Base-by-base conservation (phyloP, 2,329 filamentous ascomycete species). In the Akanthomyces uredinophilus region DNA sequence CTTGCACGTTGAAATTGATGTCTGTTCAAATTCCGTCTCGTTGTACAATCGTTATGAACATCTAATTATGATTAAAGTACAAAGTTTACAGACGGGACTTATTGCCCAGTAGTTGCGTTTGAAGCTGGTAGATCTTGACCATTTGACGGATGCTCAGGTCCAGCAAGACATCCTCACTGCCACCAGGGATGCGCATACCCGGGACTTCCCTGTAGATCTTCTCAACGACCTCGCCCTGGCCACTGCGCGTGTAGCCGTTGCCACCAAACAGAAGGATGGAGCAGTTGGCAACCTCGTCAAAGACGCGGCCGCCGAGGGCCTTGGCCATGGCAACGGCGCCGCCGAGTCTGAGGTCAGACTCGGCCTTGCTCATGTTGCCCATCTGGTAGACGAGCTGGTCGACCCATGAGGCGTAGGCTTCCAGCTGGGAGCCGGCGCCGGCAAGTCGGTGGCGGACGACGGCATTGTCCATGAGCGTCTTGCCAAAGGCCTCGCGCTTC, bases 241-340 rank as follows among this genome's bases (percentile, higher is more conserved):
- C 89, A 14, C 80, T 82, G 64, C 81, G 82, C 0, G 89, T 91
- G 67, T 85, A 90, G 0, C 89, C 89, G 70, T 88, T 90, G 2
- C 90, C 89, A 4, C 89, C 89, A 71, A 92, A 91, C 27, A 92
- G 73, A 61, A 92, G 72, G 52, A 90, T 82, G 1, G 89, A 87
- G 60, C 82, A 85, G 67, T 87, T 83, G 4, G 88, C 87, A 70
- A 87, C 90, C 70, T 90, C 87, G 65, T 89, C 87, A 50, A 92
- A 68, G 14, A 92, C 87, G 65, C 89, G 87, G 1, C 86, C 90
- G 0, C 84, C 82, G 68, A 91, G 86, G 1, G 89, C 89, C 75
- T 93, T 92, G 16, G 84, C 83, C 71, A 91, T 75, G 2, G 88
- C 89, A 3, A 88, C 91, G 68, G 91, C 73, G 0, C 90, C 90